These are phyloP conservation scores for Aspergillus japonicus DNA, from an alignment of 2,329 filamentous ascomycete species.

Conservation along the genomic window DNA sequence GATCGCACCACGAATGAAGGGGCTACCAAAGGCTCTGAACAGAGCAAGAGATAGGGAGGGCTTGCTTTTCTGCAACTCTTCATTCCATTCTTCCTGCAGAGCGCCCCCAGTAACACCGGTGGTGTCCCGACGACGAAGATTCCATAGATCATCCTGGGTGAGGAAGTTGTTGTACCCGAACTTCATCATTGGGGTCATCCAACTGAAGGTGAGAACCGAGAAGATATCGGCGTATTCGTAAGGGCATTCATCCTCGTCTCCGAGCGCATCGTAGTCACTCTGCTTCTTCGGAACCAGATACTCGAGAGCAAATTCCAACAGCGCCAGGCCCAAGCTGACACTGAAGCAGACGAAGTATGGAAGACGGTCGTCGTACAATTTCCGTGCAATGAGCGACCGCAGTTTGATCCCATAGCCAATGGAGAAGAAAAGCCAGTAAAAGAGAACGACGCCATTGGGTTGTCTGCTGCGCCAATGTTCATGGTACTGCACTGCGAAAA, in stretches of 20 bases:
- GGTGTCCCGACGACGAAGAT: slow-evolving; percentile 74
- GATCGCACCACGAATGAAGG: slow-evolving; percentile 75
- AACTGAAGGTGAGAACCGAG: slow-evolving; percentile 88
- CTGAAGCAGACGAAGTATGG: slow-evolving; percentile 78
- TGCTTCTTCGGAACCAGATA: slow-evolving; percentile 81
- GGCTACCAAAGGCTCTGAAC: slow-evolving; percentile 78
- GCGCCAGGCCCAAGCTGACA: slow-evolving; percentile 67
- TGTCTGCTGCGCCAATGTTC: slow-evolving; percentile 81
- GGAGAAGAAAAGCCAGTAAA: slow-evolving; percentile 88
- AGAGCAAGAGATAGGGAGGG: slow-evolving; percentile 87
- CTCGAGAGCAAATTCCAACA: slow-evolving; percentile 73
- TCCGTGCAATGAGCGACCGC: slow-evolving; percentile 77
- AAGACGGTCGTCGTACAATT: slow-evolving; percentile 64
- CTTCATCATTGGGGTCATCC: slow-evolving; percentile 99
- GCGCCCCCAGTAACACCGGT: slow-evolving; percentile 69
- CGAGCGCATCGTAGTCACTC: slow-evolving; percentile 66
- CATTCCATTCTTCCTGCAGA: slow-evolving; percentile 74
- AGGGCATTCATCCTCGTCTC: slow-evolving; percentile 64
- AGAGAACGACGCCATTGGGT: slow-evolving; percentile 81
- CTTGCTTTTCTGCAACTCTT: slow-evolving; percentile 69
- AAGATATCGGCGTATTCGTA: slow-evolving; percentile 93
- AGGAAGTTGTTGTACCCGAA: slow-evolving; percentile 88
- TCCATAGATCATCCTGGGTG: slow-evolving; percentile 95
- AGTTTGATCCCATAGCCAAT: slow-evolving; percentile 79
- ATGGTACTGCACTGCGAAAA: slow-evolving; percentile 79